These are phyloP conservation scores for Aspergillus funiculosus DNA, from an alignment of 495 filamentous ascomycete species.

Conservation along the genomic window DNA sequence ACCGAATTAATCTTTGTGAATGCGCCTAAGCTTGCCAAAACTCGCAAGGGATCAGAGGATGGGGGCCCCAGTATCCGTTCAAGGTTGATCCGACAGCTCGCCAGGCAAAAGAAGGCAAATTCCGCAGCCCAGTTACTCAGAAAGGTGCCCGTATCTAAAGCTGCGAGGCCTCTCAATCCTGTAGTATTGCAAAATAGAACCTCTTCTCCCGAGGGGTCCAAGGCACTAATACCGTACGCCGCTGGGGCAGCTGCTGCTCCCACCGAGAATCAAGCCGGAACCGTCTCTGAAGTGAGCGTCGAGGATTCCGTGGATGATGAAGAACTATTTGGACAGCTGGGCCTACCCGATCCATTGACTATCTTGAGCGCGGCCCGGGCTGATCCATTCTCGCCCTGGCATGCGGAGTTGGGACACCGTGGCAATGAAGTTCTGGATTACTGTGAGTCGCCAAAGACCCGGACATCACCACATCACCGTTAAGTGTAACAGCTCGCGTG, in stretches of 20 bases:
- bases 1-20: constrained; percentile 1
- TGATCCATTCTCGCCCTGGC: background rate
- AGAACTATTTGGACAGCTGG: background rate
- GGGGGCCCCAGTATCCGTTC: background rate
- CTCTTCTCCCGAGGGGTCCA: background rate
- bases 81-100: background rate
- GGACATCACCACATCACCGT: background rate
- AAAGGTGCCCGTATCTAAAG: background rate
- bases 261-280: background rate
- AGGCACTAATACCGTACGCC: background rate
- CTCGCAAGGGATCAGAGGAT: background rate
- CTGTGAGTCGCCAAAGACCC: background rate
- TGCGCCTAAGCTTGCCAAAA: background rate
- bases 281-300: background rate
- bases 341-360: background rate
- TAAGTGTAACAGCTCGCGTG: background rate
- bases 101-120: background rate
- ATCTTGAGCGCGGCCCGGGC: background rate
- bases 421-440: constrained; percentile 1
- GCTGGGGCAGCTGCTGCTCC: background rate
- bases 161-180: background rate
- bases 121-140: background rate
- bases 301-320: background rate
- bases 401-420: background rate
- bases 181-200: background rate